Base-by-base conservation (phyloP, 768 basidiomycete genomes). In the Termitomyces sp. region DNA sequence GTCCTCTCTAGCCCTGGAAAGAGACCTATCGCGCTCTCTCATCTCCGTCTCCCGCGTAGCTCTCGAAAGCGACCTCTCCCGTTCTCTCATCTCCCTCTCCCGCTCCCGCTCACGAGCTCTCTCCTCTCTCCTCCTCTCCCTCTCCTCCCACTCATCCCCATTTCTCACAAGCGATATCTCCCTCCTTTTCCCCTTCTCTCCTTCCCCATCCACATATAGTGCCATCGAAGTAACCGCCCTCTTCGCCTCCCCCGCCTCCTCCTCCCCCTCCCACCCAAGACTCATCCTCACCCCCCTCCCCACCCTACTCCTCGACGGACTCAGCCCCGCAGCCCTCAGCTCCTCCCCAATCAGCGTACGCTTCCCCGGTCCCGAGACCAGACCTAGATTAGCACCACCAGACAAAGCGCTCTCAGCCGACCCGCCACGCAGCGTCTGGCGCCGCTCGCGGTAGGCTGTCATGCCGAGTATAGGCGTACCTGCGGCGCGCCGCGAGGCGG, bases 281-380 rank as follows among this genome's bases (percentile, higher is more conserved):
- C 70, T 66, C 32, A 43, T 2, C 12, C 42, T n/a, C n/a, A n/a
- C 42, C 25, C 31, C 11, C n/a, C 42, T 3, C 6, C 31, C 9
- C 15, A 34, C 32, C 64, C 67, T 52, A 57, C 68, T 65, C 66
- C 68, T 51, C 72, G 71, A 72, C 69, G 79, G 68, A 36, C 78
- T 80, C 59, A 92, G 74, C 10, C 91, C 91, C 0, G 90, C 89
- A 0, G 89, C 88, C 52, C 86, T 79, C 60, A 92, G 68, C 15
- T 85, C 85, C 70, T 91, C 88, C 4, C 87, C 84, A 9, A 89
- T 71, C 14, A 92, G 71, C 65, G 81, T 86, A 60, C 88, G 73
- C 11, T 83, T 80, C 11, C 40, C 40, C 52, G 14, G 7, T 32
- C 10, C 15, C n/a, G 5, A 9, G 2, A 11, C 4, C 17, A 42